These are phyloP conservation scores for Stipa capillata DNA, from an alignment of 176 grass and related monocot species.

Conservation along the genomic window DNA sequence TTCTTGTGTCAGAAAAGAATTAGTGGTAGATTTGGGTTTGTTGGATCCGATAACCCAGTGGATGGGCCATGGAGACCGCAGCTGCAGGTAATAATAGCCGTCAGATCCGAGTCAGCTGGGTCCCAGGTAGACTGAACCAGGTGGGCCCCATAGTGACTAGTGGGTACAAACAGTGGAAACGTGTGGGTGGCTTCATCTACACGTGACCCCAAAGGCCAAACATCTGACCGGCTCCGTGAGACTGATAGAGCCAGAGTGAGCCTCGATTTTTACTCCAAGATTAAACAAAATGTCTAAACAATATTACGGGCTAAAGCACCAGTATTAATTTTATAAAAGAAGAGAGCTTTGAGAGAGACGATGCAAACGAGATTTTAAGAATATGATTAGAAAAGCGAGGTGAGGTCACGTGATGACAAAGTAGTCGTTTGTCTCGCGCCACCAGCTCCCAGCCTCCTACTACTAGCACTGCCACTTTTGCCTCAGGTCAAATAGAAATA, in stretches of 20 bases:
- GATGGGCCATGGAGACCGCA: too few relatives aligned
- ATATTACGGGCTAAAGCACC: not conserved
- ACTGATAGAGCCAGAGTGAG: not conserved
- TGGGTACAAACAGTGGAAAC: too few relatives aligned
- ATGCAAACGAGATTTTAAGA: not conserved
- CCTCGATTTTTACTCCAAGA: not conserved
- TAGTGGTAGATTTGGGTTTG: not conserved
- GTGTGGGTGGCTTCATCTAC: too few relatives aligned
- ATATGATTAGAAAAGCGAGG: not conserved
- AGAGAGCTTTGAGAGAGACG: too few relatives aligned
- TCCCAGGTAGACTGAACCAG: not conserved
- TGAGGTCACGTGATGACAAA: not conserved
- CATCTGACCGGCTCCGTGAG: not conserved
- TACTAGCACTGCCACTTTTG: not conserved
- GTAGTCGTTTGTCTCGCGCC: not conserved
- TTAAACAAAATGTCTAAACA: too few relatives aligned
- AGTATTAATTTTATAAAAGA: too few relatives aligned
- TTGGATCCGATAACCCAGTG: too few relatives aligned
- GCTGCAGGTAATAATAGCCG: not conserved
- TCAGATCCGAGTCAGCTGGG: conserved; percentile 40
- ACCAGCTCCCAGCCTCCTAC: not conserved
- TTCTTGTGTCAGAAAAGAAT: not conserved
- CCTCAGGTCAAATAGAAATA: not conserved
- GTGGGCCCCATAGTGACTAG: not conserved
- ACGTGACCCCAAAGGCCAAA: not conserved